Base-by-base conservation (phyloP, 2,329 filamentous ascomycete species). In the Alternaria conjuncta region DNA sequence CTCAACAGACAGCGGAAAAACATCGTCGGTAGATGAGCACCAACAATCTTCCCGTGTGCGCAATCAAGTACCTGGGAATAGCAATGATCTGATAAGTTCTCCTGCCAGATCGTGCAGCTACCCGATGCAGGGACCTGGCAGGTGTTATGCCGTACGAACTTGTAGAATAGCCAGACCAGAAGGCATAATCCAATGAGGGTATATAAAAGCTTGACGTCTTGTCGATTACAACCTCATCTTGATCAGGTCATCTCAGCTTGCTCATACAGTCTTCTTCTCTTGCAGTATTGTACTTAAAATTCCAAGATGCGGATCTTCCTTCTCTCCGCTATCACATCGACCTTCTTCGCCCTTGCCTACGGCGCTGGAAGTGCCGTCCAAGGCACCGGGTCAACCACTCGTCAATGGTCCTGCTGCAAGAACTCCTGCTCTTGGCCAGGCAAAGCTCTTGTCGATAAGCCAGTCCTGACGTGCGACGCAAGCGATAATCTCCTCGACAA, bases 371-470 rank as follows among this genome's bases (percentile, higher is more conserved):
- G 69, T 51, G 66, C 63, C 12, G 57, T 63, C 9, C 60, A 70
- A 47, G 67, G 67, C 43, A 69, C 62, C 8, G 67, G 67, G 5
- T 63, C 69, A 13, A 71, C 67, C 10, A 71, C 67, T 15, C 57
- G 69, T 44, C 66, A 68, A 13, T 72, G 70, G 70, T 65, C 64
- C n/a, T 71, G 68, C 25, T 71, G 62, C 61, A 69, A 73, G 61
- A 69, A 68, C 51, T 88, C 86, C 21, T 90, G 88, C 77, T 82
- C 85, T 4, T 83, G 88, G 87, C 71, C 81, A 8, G 82, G 78
- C 59, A 89, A 89, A 74, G 85, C 85, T 32, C 68, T 80, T 51
- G 83, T 87, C 75, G 80, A 78, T 61, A 72, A 76, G 55, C 83
- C 86, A 21, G 84, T 87, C 44, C 77, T 79, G 21, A 55, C 84